These are phyloP conservation scores for Micractinium conductrix DNA, from an alignment of 139 green algal species.

Conservation along the genomic window DNA sequence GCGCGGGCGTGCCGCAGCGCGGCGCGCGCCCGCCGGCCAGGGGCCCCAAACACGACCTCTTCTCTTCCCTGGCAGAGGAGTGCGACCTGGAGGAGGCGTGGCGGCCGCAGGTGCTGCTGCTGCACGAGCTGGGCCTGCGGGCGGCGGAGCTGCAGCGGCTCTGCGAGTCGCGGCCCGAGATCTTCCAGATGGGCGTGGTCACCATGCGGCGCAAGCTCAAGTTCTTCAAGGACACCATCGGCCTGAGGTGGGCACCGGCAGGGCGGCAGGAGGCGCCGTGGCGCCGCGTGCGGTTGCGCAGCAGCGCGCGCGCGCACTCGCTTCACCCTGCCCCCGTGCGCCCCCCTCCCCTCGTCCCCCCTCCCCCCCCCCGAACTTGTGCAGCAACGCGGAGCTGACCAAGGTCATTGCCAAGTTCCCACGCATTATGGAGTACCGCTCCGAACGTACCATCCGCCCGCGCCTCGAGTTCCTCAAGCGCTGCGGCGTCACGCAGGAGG, in stretches of 20 bases:
- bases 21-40: background rate
- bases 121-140: constrained; percentile 36
- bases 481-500: constrained; percentile 47
- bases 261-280: no score
- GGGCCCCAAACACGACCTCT: constrained; percentile 28
- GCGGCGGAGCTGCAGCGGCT: constrained; percentile 36
- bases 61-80: constrained; percentile 6
- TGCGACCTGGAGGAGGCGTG: constrained; percentile 33
- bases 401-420: constrained; percentile 67
- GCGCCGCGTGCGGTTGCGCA: no score
- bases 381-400: constrained; percentile 49
- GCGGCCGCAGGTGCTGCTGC: constrained; percentile 42
- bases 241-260: constrained; percentile 42
- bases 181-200: constrained; percentile 45
- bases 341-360: no score
- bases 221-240: constrained; percentile 52
- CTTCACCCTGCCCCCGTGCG: no score
- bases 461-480: constrained; percentile 61
- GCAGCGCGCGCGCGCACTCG: no score
- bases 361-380: no score
- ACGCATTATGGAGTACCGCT: constrained; percentile 59
- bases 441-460: constrained; percentile 53
- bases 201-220: constrained; percentile 54
- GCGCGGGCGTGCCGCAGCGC: background rate
- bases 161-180: constrained; percentile 13